A percentile compares a stretch with the other conserved stretches of the same genome.
phyloP scores from a whole-genome alignment of 371 early-diverging fungal genomes.

The Syncephalis fuscata region DNA sequence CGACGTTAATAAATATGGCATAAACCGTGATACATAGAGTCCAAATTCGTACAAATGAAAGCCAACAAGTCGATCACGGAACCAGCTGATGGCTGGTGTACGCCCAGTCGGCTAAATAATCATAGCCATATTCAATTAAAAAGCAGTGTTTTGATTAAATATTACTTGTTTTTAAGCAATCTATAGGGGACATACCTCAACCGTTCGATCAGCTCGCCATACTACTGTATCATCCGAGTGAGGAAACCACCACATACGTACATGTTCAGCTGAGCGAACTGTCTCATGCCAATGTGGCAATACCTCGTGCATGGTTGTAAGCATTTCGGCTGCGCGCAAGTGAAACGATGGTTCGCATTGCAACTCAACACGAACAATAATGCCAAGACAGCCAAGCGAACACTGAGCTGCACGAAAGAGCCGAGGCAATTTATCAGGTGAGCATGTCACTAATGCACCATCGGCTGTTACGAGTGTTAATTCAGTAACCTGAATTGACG shows the following conservation, averaged over 20 bases:
- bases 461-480: constrained; percentile 42
- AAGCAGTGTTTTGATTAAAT: not conserved
- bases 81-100: constrained; percentile 12
- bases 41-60: constrained; percentile 48
- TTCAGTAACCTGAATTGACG: constrained; percentile 20
- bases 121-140: constrained; percentile 2
- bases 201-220: constrained; percentile 57
- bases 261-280: constrained; percentile 51
- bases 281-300: constrained; percentile 32
- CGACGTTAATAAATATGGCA: constrained; percentile 34
- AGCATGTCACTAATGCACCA: constrained; percentile 29
- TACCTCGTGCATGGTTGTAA: constrained; percentile 33
- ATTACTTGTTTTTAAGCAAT: too few relatives aligned
- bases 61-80: constrained; percentile 30
- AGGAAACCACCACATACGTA: constrained; percentile 80
- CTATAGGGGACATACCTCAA: constrained; percentile 11
- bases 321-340: constrained; percentile 49
- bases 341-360: constrained; percentile 51
- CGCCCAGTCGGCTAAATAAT: not conserved
- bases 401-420: constrained; percentile 58
- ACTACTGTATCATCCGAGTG: constrained; percentile 58
- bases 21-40: constrained; percentile 36
- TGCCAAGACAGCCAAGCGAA: constrained; percentile 56
- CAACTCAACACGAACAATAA: constrained; percentile 51
- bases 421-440: constrained; percentile 20